phyloP scores from a whole-genome alignment of 192 early-diverging fungal genomes.

The Umbelopsis sp. region DNA sequence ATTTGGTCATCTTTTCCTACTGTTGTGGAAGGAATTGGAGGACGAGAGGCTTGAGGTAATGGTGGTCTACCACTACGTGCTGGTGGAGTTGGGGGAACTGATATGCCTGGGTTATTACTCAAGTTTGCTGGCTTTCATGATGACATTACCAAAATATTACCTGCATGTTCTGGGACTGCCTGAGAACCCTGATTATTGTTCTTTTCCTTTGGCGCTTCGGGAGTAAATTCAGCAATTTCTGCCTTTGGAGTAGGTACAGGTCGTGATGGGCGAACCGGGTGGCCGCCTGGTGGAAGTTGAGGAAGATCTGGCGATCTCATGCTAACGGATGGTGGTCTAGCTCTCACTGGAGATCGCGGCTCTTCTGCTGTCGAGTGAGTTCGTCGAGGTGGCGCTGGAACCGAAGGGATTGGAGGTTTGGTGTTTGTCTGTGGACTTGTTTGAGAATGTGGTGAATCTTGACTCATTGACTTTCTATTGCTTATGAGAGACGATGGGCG shows the following conservation, averaged over 20 bases:
- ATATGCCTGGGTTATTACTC: no score
- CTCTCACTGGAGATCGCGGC: neutral
- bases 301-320: slow-evolving; percentile 41
- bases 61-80: neutral
- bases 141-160: no score
- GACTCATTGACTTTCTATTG: neutral
- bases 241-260: slow-evolving; percentile 24
- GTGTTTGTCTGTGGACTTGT: neutral
- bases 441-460: neutral
- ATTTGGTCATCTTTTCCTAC: neutral
- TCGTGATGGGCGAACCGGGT: slow-evolving; percentile 31
- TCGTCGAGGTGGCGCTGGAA: slow-evolving; percentile 12
- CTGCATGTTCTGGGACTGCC: no score
- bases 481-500: slow-evolving; percentile 28
- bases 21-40: neutral
- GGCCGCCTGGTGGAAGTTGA: slow-evolving; percentile 23
- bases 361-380: neutral
- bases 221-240: neutral
- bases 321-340: slow-evolving; percentile 25
- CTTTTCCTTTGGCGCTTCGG: no score
- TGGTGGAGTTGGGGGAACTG: neutral
- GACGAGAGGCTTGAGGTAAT: neutral
- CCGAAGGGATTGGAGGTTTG: neutral
- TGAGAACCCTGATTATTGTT: no score
- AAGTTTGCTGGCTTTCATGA: no score